phyloP scores from a whole-genome alignment of 2,329 filamentous ascomycete species.

The Botrytis tulipae region DNA sequence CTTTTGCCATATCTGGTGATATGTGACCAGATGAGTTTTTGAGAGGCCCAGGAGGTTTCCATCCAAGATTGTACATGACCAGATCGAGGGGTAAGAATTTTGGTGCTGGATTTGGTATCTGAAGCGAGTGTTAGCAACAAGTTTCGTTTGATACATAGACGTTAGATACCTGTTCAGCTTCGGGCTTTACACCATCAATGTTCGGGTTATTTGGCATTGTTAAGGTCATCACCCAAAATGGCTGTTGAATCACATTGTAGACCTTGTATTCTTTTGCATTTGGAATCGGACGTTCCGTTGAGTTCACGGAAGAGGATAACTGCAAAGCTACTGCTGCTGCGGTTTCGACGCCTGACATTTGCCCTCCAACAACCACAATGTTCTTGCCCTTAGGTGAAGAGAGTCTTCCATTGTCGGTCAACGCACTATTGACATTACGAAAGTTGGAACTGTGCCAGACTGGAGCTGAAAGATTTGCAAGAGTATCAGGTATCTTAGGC shows the following conservation, averaged over 20 bases:
- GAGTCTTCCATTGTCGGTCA: conserved; percentile 41
- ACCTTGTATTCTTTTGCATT: conserved; percentile 55
- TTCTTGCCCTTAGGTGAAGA: conserved; percentile 47
- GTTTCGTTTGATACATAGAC: background rate
- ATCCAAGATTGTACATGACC: conserved; percentile 65
- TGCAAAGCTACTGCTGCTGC: conserved; percentile 70
- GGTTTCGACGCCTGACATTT: conserved; percentile 80
- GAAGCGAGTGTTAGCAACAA: conserved; percentile 37
- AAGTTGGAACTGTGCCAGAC: conserved; percentile 69
- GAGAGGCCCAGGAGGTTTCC: conserved; percentile 57
- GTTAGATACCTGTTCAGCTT: conserved; percentile 31
- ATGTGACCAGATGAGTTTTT: conserved; percentile 65
- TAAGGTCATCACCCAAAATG: conserved; percentile 69
- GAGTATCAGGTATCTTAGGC: conserved; percentile 51
- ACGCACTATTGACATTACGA: conserved; percentile 51
- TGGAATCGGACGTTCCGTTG: conserved; percentile 46
- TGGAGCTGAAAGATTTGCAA: conserved; percentile 42
- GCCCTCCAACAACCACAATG: conserved; percentile 73
- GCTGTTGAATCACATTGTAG: conserved; percentile 67
- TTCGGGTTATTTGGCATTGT: conserved; percentile 39
- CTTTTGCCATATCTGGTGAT: conserved; percentile 53
- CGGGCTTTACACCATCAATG: conserved; percentile 21
- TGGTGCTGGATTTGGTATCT: conserved; percentile 45
- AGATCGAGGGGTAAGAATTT: conserved; percentile 73
- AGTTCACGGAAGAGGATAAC: conserved; percentile 61